Conservation (phyloP, 1,284 basidiomycete genomes). For the Tylopilus orsonianus region DNA sequence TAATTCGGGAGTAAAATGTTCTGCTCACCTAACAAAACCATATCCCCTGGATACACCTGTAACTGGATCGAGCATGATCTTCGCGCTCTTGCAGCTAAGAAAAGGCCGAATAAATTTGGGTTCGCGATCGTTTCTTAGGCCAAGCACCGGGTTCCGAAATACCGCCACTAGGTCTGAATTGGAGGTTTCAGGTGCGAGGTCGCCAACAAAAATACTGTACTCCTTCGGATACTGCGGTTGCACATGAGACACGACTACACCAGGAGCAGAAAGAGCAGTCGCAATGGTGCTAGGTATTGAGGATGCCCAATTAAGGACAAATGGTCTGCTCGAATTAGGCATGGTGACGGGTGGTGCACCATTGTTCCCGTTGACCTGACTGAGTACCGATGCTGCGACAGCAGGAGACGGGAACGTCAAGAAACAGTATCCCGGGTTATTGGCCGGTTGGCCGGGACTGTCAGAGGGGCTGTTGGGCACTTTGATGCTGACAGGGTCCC, state of each 20-base stretch:
- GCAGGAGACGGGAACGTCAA: slow-evolving; percentile 76
- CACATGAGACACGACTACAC: slow-evolving; percentile 36
- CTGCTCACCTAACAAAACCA: slow-evolving; percentile 77
- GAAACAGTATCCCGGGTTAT: slow-evolving; percentile 84
- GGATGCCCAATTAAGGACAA: slow-evolving; percentile 81
- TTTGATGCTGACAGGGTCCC: slow-evolving; percentile 71
- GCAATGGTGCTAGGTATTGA: slow-evolving; percentile 49
- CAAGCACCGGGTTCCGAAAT: slow-evolving; percentile 81
- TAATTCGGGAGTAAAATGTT: background rate
- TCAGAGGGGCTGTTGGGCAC: slow-evolving; percentile 67
- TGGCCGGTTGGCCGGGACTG: slow-evolving; percentile 61
- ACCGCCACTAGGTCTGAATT: slow-evolving; percentile 89
- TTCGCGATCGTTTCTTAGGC: slow-evolving; percentile 75
- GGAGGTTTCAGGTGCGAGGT: slow-evolving; percentile 85
- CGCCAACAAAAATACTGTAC: slow-evolving; percentile 89
- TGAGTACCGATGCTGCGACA: slow-evolving; percentile 70
- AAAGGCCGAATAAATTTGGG: slow-evolving; percentile 85
- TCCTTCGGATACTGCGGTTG: slow-evolving; percentile 72
- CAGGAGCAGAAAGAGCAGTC: slow-evolving; percentile 38
- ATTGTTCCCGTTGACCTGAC: slow-evolving; percentile 57
- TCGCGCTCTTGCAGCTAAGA: slow-evolving; percentile 87
- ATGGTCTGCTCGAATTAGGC: slow-evolving; percentile 76
- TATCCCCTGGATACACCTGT: slow-evolving; percentile 89
- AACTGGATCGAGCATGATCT: slow-evolving; percentile 88
- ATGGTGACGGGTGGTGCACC: slow-evolving; percentile 57